Evolutionary conservation across 768 basidiomycete genomes (phyloP).

Genomic region (Boletus coccyginus): DNA sequence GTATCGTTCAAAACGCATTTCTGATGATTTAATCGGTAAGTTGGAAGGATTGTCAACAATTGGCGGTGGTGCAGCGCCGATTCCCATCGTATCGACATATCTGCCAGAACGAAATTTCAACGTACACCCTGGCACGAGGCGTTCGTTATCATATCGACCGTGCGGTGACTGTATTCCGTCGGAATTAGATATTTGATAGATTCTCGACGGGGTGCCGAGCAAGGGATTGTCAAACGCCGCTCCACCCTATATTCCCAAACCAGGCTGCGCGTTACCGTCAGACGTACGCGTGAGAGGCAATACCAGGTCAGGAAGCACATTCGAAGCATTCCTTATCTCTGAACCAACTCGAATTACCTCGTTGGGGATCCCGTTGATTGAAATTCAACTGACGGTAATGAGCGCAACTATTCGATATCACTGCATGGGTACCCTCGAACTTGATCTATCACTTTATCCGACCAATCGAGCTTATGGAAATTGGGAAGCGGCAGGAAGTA

Average conservation of each 20-base stretch:
- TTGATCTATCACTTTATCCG: too few relatives aligned
- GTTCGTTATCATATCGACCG: too few relatives aligned
- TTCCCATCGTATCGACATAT: too few relatives aligned
- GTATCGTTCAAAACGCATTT: neutral
- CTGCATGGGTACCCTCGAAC: too few relatives aligned
- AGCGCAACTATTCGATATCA: too few relatives aligned
- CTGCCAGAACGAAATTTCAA: neutral
- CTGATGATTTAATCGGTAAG: neutral
- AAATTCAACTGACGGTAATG: too few relatives aligned
- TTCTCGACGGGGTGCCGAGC: neutral
- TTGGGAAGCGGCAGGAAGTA: neutral
- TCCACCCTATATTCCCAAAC: neutral
- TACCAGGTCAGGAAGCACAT: neutral
- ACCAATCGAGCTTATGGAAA: neutral
- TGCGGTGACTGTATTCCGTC: neutral
- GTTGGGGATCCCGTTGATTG: too few relatives aligned
- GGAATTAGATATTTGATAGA: too few relatives aligned
- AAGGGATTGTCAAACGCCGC: neutral
- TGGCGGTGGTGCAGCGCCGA: too few relatives aligned
- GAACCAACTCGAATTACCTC: too few relatives aligned
- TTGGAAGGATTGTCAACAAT: too few relatives aligned
- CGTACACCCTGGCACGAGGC: too few relatives aligned
- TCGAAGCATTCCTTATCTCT: neutral
- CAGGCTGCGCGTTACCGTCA: neutral
- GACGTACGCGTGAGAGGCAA: neutral